Evolutionary conservation across 306 rosid species (phyloP), one percentile per base, ranked within the genome.

Genomic region (Glycine tomentella): DNA sequence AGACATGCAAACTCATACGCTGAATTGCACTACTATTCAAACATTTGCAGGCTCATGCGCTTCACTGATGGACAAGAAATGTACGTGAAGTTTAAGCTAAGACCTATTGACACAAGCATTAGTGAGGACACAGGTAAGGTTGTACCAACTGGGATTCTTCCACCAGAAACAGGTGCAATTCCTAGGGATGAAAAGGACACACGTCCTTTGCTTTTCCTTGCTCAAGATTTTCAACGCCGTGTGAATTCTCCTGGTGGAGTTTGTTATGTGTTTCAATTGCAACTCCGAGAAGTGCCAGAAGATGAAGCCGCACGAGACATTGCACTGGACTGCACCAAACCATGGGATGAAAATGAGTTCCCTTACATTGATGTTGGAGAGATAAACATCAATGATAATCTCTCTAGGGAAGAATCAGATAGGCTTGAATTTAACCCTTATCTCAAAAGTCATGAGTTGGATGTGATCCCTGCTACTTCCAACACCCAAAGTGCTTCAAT

Each of bases 111-210:
- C 84, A 87, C 61, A 64, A 90, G 31, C 53, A 90, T 92, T 1
- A 17, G 74, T 4, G 97, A 92, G 75, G 93, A 90, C 66, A 76
- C 81, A n/a, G 98, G 98, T 55, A 87, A 85, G 83, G 97, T 95
- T 38, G 89, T 83, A 62, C 98, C 97, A 10, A 83, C 55, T 15
- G 92, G 95, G 25, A 88, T 95, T 86, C 95, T 95, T 57, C 97
- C 98, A 62, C 97, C 97, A 0, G 98, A 95, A 48, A 90, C 97
- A 57, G 98, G 98, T 76, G 92, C 97, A 70, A 91, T 91, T 85
- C 92, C 97, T 2, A 89, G 98, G 56, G 87, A 86, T 74, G 86
- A 88, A 15, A 84, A 90, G 44, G 98, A 95, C 51, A 34, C 65
- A 33, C 97, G 98, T n/a, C 97, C 97, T 31, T 82, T 92, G 25